Evolutionary conservation across 164 flowering plant genomes (phyloP), one percentile per base, ranked within the genome.

Genomic region (Magnolia officinalis): DNA sequence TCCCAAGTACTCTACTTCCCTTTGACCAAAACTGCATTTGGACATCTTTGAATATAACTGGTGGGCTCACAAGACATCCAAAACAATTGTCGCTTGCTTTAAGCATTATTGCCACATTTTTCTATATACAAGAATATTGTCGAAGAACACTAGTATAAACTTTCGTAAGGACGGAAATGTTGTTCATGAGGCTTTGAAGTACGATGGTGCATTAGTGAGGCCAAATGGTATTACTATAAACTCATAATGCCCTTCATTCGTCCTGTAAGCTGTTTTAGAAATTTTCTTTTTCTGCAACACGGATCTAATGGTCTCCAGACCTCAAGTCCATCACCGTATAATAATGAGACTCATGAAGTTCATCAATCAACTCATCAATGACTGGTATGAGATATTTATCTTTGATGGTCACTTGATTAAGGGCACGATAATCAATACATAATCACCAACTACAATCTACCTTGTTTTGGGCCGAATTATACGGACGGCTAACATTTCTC

Each of bases 121-220:
- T 6, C 74, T 50, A 51, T 52, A 51, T 10, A 52, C 2, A 1
- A 52, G 31, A 50, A 72, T 51, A 6, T 72, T 63, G 51, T 72
- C 6, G 2, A 24, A 52, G 29, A 52, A 72, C 10, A 72, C 72
- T 4, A 72, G 19, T 2, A 72, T 21, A 14, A 51, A 72, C 1
- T 51, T 20, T 1, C 5, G 13, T 2, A 72, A 19, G 19, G 51
- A 52, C 9, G 24, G 5, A 24, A 14, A 66, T 23, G 8, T 20
- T 6, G 21, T 66, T 66, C 68, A 66, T 66, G 14, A 66, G 24
- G 1, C 29, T 23, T 20, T 66, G 31, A 21, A 66, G 11, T 11
- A 16, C 0, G 64, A n/a, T 51, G 74, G 74, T 2, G 61, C 74
- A 52, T 72, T 72, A 14, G 74, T 72, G 18, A 64, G 10, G 9